Evolutionary conservation across 2,329 filamentous ascomycete species (phyloP), one percentile per base, ranked within the genome.

Genomic region (Drechslerella coelobrocha): DNA sequence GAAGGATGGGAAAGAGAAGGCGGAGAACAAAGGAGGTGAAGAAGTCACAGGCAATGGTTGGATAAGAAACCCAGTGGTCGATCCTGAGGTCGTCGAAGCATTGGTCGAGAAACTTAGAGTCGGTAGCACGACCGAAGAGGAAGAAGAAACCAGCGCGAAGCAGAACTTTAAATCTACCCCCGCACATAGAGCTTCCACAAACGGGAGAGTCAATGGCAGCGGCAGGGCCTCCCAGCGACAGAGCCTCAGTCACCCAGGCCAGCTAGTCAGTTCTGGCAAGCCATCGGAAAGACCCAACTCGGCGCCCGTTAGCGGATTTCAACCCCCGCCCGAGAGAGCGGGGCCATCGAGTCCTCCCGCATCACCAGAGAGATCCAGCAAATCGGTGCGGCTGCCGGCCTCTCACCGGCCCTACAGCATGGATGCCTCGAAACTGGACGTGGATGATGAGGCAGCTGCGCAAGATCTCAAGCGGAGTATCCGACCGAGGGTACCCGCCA

Each of bases 81-180:
- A 72, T n/a, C 61, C 60, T 1, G 39, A 72, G 19, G 61, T 66
- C 14, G 55, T 72, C 5, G 61, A 72, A 19, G 61, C 60, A 1
- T 51, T 72, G 29, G 61, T 72, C 54, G 68, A 72, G 61, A 72
- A 66, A n/a, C 24, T 72, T 5, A 60, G 61, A 23, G 61, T 72
- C n/a, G 51, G 68, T 4, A 71, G 59, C 27, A 63, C 66, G 29
- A 71, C 66, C 2, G 66, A 71, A 19, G 61, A 72, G 1, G 61
- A 72, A 41, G 68, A 63, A 5, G 55, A 65, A 0, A 39, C 23
- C 3, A 34, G 47, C 24, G 55, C 27, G 31, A 55, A 26, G 26
- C 53, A 26, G 37, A 60, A 55, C 23, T 60, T 55, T 21, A 54
- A 56, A 45, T 59, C 54, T 23, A 45, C 14, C 26, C 29, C 26